Conservation (phyloP, 164 flowering plant genomes). For the Vitis rotundifolia region DNA sequence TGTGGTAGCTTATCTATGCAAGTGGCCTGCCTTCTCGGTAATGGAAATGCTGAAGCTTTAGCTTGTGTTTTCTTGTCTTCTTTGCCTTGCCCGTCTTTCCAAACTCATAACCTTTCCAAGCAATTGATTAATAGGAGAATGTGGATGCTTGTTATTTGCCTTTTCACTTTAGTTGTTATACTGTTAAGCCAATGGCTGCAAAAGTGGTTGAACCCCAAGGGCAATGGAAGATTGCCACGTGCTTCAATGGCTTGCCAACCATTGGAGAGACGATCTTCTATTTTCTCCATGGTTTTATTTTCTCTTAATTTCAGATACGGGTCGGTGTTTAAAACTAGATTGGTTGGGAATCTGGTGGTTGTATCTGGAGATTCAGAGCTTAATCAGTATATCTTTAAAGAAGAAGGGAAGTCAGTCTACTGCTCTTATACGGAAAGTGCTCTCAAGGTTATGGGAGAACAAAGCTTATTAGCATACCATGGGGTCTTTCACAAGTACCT, state of each 20-base stretch:
- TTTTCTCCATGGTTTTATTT: background rate
- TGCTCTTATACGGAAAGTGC: conserved; percentile 1
- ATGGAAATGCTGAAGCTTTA: too few species aligned
- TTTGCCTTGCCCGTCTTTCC: too few species aligned
- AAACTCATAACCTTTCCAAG: too few species aligned
- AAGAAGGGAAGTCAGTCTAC: conserved; percentile 10
- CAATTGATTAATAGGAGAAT: too few species aligned
- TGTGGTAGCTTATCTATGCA: too few species aligned
- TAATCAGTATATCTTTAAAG: conserved; percentile 6
- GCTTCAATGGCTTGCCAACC: conserved; percentile 43
- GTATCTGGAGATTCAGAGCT: conserved; percentile 10
- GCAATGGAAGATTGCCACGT: conserved; percentile 38
- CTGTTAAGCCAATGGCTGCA: background rate
- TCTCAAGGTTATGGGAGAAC: background rate
- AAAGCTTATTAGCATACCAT: background rate
- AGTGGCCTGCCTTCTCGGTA: too few species aligned
- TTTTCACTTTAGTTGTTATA: background rate
- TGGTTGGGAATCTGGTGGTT: conserved; percentile 4
- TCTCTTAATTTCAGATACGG: too few species aligned
- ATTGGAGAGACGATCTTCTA: conserved; percentile 33
- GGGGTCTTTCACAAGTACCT: too few species aligned
- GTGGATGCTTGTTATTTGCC: too few species aligned
- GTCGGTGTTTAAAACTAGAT: conserved; percentile 4
- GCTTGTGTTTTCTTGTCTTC: too few species aligned
- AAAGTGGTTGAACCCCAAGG: conserved; percentile 25